phyloP scores from a whole-genome alignment of 495 filamentous ascomycete genomes.

The Peziza echinospora region DNA sequence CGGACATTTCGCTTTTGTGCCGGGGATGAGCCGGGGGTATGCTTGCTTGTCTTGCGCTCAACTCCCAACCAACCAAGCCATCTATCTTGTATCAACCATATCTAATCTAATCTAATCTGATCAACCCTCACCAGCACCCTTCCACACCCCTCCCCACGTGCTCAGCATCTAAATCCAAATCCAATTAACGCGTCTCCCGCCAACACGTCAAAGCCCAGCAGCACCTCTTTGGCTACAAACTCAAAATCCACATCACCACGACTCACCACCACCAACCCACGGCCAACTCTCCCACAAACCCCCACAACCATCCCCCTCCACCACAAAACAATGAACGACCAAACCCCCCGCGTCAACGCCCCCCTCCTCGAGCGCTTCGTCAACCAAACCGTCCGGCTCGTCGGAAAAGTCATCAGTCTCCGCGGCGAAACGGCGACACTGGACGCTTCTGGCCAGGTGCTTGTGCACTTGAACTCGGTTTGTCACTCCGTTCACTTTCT shows the following conservation, averaged over 20 bases:
- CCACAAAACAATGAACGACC: slow-evolving; percentile 6
- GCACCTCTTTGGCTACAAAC: too few relatives aligned
- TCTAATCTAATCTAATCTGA: too few relatives aligned
- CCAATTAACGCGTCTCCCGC: too few relatives aligned
- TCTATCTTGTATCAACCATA: too few relatives aligned
- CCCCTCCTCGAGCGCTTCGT: slow-evolving; percentile 45
- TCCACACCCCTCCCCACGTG: too few relatives aligned
- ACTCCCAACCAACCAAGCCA: too few relatives aligned
- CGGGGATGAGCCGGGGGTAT: too few relatives aligned
- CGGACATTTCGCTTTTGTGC: too few relatives aligned
- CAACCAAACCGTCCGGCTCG: slow-evolving; percentile 53
- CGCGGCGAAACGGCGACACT: slow-evolving; percentile 64
- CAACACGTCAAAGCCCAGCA: too few relatives aligned
- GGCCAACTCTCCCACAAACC: background rate
- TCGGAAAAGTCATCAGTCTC: slow-evolving; percentile 64
- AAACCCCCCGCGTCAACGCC: slow-evolving; percentile 48
- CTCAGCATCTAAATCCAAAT: too few relatives aligned
- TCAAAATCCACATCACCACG: slow-evolving; percentile 5
- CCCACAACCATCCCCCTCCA: background rate
- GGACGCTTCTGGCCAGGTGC: slow-evolving; percentile 51
- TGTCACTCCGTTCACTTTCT: slow-evolving; percentile 6
- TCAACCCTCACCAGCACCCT: too few relatives aligned
- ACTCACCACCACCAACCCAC: slow-evolving; percentile 9
- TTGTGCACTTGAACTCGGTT: slow-evolving; percentile 50
- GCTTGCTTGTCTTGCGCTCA: too few relatives aligned